Conservation (phyloP, 23 red algal species). For the Gracilaria vermiculophylla region DNA sequence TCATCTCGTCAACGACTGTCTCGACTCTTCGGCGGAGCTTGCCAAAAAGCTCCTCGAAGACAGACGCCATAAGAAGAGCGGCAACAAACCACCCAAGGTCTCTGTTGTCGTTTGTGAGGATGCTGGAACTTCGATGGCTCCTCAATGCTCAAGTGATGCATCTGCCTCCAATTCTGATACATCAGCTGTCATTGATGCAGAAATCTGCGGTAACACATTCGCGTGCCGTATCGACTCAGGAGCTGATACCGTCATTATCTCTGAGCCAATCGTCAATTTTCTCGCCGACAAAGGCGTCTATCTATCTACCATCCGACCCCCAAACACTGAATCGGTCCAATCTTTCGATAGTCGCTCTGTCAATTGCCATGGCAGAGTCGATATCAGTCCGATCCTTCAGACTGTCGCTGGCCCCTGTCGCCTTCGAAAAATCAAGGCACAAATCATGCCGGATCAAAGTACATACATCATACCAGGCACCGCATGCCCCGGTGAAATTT, state of each 20-base stretch:
- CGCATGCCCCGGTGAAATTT: no score
- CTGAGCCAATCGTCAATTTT: constrained; percentile 13
- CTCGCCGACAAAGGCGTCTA: constrained; percentile 19
- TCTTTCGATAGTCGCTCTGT: not conserved
- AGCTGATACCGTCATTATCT: constrained; percentile 1
- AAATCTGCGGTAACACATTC: constrained; percentile 37
- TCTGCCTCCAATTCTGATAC: no score
- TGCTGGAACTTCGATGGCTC: no score
- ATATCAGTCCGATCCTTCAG: not conserved
- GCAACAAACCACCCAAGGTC: not conserved
- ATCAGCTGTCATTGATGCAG: not conserved
- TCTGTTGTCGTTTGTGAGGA: no score
- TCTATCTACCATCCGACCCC: not conserved
- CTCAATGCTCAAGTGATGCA: no score
- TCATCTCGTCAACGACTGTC: no score
- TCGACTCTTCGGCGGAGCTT: no score
- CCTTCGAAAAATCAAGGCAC: constrained; percentile 42
- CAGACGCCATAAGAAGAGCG: not conserved
- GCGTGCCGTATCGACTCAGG: constrained; percentile 48
- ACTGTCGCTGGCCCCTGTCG: constrained; percentile 44
- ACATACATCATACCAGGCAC: no score
- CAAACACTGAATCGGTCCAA: not conserved
- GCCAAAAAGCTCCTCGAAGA: not conserved
- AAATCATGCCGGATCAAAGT: constrained; percentile 9
- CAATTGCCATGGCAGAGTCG: not conserved